Evolutionary conservation across 805 yeast genomes (phyloP).

Genomic region (Wickerhamiella shivajii): DNA sequence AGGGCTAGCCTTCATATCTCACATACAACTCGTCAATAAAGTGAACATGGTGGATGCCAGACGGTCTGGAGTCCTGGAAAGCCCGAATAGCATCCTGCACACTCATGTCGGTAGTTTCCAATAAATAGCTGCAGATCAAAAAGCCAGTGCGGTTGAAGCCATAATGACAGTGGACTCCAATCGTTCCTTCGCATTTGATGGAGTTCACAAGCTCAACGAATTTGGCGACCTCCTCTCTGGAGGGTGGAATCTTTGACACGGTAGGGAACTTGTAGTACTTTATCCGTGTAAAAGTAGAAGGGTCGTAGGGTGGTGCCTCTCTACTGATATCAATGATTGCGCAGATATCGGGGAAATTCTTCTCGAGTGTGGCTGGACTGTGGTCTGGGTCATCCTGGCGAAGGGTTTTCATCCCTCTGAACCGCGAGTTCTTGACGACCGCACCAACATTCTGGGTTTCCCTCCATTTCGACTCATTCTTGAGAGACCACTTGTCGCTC

Average conservation of each 20-base stretch:
- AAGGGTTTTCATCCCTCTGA: constrained; percentile 62
- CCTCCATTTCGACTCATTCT: constrained; percentile 62
- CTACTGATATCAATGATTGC: constrained; percentile 56
- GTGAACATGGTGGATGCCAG: constrained; percentile 68
- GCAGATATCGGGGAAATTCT: constrained; percentile 33
- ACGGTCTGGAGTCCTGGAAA: constrained; percentile 41
- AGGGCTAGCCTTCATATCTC: constrained; percentile 30
- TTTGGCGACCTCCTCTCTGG: constrained; percentile 39
- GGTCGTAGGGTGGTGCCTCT: constrained; percentile 55
- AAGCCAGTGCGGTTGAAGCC: constrained; percentile 73
- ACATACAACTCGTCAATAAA: constrained; percentile 59
- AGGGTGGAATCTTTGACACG: constrained; percentile 65
- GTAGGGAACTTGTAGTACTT: constrained; percentile 60
- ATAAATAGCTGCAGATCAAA: constrained; percentile 51
- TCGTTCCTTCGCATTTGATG: constrained; percentile 24
- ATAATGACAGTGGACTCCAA: constrained; percentile 68
- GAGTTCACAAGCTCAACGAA: constrained; percentile 43
- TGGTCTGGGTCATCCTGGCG: constrained; percentile 48
- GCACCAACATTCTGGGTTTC: constrained; percentile 33
- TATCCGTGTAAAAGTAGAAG: constrained; percentile 37
- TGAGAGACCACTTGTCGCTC: constrained; percentile 65
- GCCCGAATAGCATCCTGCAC: constrained; percentile 51
- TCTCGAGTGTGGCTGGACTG: constrained; percentile 43
- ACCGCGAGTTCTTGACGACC: constrained; percentile 28
- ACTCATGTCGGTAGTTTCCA: constrained; percentile 43